A percentile compares a stretch with the other conserved stretches of the same genome.
These are phyloP conservation scores for Malania oleifera DNA, from an alignment of 164 flowering plant genomes.

Conservation along the genomic window DNA sequence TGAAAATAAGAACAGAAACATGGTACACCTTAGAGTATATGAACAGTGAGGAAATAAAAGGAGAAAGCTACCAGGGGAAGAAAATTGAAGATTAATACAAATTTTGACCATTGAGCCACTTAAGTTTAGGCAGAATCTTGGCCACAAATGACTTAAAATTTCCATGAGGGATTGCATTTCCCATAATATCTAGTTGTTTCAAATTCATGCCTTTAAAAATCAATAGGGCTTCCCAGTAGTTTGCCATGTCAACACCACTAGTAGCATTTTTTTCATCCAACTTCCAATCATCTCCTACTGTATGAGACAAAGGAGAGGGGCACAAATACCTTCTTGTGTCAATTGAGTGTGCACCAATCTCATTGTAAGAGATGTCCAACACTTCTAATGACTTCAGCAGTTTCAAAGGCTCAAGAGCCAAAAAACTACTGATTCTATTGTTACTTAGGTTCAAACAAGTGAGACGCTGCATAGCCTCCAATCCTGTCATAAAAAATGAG, in stretches of 20 bases:
- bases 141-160: slow-evolving; percentile 37
- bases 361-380: slow-evolving; percentile 72
- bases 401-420: slow-evolving; percentile 70
- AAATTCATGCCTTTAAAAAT: slow-evolving; percentile 51
- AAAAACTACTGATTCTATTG: slow-evolving; percentile 62
- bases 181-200: slow-evolving; percentile 57
- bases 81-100: slow-evolving; percentile 16
- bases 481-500: slow-evolving; percentile 39
- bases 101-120: slow-evolving; percentile 60
- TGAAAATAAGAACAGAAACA: background rate
- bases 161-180: slow-evolving; percentile 53
- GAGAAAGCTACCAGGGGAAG: background rate
- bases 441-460: slow-evolving; percentile 61
- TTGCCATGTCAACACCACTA: slow-evolving; percentile 16
- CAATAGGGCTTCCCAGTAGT: slow-evolving; percentile 59
- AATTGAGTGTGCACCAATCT: slow-evolving; percentile 71
- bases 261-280: slow-evolving; percentile 20
- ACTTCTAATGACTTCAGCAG: slow-evolving; percentile 46
- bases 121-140: slow-evolving; percentile 48
- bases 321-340: slow-evolving; percentile 72
- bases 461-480: slow-evolving; percentile 83
- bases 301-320: slow-evolving; percentile 68
- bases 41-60: background rate
- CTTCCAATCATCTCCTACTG: slow-evolving; percentile 28
- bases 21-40: background rate